phyloP scores from a whole-genome alignment of 495 filamentous ascomycete species.

The Oidiodendron maius region DNA sequence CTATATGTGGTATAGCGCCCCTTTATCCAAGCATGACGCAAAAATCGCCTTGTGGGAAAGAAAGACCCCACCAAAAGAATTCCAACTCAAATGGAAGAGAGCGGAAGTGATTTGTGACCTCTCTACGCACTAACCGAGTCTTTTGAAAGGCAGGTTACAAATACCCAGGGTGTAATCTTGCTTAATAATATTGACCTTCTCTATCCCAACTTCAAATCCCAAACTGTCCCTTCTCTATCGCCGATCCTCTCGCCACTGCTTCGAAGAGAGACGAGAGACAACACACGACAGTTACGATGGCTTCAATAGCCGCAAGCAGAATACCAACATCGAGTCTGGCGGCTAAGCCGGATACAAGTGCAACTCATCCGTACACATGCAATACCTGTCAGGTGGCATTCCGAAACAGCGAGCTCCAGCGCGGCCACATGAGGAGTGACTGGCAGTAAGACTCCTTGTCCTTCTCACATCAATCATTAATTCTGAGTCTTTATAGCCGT shows the following conservation, averaged over 20 bases:
- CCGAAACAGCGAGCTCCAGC: slow-evolving; percentile 85
- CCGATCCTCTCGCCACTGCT: neutral
- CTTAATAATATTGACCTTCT: neutral
- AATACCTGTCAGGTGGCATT: slow-evolving; percentile 98
- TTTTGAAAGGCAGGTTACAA: too few species aligned
- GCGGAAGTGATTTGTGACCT: too few species aligned
- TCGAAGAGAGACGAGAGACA: neutral
- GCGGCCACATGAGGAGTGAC: slow-evolving; percentile 92
- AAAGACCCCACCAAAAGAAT: neutral
- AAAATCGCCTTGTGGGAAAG: neutral
- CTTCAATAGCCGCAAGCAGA: slow-evolving; percentile 42
- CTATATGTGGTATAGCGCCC: neutral
- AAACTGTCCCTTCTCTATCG: neutral
- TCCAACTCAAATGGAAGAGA: too few species aligned
- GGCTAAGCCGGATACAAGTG: slow-evolving; percentile 25
- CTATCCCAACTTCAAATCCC: neutral
- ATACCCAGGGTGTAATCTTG: neutral
- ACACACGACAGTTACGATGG: slow-evolving; percentile 34
- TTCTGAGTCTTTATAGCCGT: slow-evolving; percentile 46
- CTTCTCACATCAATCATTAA: neutral
- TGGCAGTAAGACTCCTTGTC: slow-evolving; percentile 74
- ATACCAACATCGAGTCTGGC: slow-evolving; percentile 24
- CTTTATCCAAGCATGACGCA: neutral
- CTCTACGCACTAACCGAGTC: too few species aligned
- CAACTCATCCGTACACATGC: slow-evolving; percentile 87